Base-by-base conservation (phyloP, 192 early-diverging fungal species). In the Backusella luteola region DNA sequence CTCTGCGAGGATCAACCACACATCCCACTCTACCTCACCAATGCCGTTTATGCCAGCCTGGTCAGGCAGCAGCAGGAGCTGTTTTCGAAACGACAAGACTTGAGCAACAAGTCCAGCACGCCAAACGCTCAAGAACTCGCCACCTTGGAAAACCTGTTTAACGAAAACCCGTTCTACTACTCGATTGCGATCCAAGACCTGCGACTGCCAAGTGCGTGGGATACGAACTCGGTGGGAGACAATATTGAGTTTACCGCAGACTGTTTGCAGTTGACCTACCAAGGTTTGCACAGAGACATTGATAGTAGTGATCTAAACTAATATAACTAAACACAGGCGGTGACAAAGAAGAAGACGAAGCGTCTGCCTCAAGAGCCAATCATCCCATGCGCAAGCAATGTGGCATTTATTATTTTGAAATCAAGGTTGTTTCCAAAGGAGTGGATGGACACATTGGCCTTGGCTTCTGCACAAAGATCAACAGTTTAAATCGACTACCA, bases 391-490 rank as follows among this genome's bases (percentile, higher is more conserved):
- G 95, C 36, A 83, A 90, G 12, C 92, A 96, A 73, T 91, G 91
- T 73, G 96, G 95, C 15, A 84, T 98, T 5, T 99, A 92, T 76
- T 99, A 99, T 83, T 99, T 87, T 76, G 98, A 99, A 77, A 90
- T 95, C 14, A 72, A 85, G 12, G 87, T 99, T 75, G 85, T 94
- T 46, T 90, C 86, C 80, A 96, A 97, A 80, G 98, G 97, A 34
- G 82, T 90, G 29, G 88, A 94, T 80, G 98, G 97, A 67, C 96
- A 93, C 76, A 97, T 99, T 81, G 96, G 94, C 9, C 84, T 99
- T 49, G 98, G 98, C 17, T 86, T 98, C 32, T 90, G 90, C 39
- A 84, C 77, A 32, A 56, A 84, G 11, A 78, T 53, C 14, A 86
- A 93, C 7, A 68, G 77, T 14, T 42, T 90, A 35, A 84, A 88